Evolutionary conservation across 2,329 filamentous ascomycete species (phyloP).

Genomic region (Arthrobotrys musiformis): DNA sequence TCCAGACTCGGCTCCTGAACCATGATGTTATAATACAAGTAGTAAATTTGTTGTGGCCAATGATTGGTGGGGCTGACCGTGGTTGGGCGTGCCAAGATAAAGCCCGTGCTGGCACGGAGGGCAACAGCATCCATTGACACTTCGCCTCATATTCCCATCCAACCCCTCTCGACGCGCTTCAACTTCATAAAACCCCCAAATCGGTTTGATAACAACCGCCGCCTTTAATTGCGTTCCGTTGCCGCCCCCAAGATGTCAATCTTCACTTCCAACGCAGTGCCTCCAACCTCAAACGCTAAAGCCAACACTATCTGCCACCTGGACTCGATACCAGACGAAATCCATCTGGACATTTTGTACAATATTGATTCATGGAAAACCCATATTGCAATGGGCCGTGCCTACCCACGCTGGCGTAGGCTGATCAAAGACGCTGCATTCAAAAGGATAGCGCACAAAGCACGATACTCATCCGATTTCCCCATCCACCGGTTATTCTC

Average conservation of each 20-base stretch:
- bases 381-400: constrained; percentile 4
- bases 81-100: neutral
- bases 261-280: neutral
- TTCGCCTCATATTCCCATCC: no score
- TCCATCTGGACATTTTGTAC: constrained; percentile 4
- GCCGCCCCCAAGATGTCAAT: neutral
- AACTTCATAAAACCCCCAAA: neutral
- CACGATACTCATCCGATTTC: constrained; percentile 1
- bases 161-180: no score
- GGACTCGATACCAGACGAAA: neutral
- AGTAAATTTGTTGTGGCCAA: no score
- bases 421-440: neutral
- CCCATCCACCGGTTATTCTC: constrained; percentile 4
- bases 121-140: no score
- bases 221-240: neutral
- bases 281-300: neutral
- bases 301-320: neutral
- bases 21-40: no score
- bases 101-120: neutral
- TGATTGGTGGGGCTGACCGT: neutral
- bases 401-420: neutral
- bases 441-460: constrained; percentile 6
- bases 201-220: no score
- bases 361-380: constrained; percentile 15
- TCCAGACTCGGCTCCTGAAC: no score